Evolutionary conservation across 2,329 filamentous ascomycete genomes (phyloP).

Genomic region (Claviceps sp.): DNA sequence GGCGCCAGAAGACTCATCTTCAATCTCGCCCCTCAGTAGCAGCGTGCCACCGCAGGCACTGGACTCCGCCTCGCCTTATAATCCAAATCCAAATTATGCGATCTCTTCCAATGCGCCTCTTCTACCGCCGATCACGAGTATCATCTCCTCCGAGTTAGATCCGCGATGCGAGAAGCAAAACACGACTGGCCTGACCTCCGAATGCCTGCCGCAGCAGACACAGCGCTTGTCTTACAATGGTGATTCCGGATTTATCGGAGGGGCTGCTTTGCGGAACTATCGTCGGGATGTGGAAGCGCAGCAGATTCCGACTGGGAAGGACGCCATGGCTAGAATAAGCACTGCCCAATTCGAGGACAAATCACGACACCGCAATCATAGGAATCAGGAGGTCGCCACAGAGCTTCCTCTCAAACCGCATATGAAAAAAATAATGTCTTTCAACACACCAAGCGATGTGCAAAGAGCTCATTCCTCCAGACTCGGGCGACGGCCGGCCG

Average conservation of each 20-base stretch:
- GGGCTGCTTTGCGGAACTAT: slow-evolving; percentile 38
- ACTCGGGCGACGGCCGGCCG: slow-evolving; percentile 29
- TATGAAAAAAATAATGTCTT: slow-evolving; percentile 25
- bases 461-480: slow-evolving; percentile 19
- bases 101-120: slow-evolving; percentile 28
- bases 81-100: slow-evolving; percentile 21
- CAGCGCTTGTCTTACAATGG: slow-evolving; percentile 22
- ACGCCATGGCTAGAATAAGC: background rate
- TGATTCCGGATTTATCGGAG: slow-evolving; percentile 39
- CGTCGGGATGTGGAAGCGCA: slow-evolving; percentile 22
- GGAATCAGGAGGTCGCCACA: slow-evolving; percentile 15
- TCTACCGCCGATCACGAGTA: slow-evolving; percentile 36
- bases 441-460: slow-evolving; percentile 36
- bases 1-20: slow-evolving; percentile 30
- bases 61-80: slow-evolving; percentile 23
- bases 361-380: slow-evolving; percentile 2
- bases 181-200: slow-evolving; percentile 8
- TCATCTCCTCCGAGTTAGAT: slow-evolving; percentile 28
- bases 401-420: slow-evolving; percentile 17
- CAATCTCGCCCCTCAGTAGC: slow-evolving; percentile 23
- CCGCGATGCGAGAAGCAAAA: slow-evolving; percentile 10
- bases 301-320: slow-evolving; percentile 2
- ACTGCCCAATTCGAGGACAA: slow-evolving; percentile 4
- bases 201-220: slow-evolving; percentile 14
- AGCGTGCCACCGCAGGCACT: slow-evolving; percentile 28